Base-by-base conservation (phyloP, 768 basidiomycete species). In the Macrolepiota albuminosa region DNA sequence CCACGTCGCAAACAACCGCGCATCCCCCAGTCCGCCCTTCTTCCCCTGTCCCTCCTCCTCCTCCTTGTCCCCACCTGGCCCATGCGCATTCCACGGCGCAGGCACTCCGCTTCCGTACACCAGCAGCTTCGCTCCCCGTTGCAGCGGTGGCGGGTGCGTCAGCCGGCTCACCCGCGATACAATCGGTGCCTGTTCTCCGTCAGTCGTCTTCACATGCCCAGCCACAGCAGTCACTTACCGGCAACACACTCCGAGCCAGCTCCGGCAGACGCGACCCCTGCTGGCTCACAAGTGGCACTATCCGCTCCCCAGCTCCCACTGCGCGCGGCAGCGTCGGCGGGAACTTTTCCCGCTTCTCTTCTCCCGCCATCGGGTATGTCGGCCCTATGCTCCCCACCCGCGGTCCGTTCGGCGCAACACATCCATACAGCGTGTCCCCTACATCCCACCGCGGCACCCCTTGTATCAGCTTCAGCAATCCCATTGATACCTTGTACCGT, bases 401-500 rank as follows among this genome's bases (percentile, higher is more conserved):
- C 1, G 89, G 88, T 4, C 81, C 71, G 64, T 84, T 85, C 11
- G 87, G 86, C 1, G 75, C 76, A 2, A 84, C 77, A 42, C 75
- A 79, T 0, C 79, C 82, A 66, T 83, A 91, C 47, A 92, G 69
- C 3, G 88, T 85, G 62, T 87, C 82, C 3, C 87, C 77, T 10
- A 84, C 72, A 29, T 88, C 86, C 89, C 89, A 91, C 4, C 88
- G 81, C 10, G 86, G 74, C 26, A 74, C 73, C 24, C 72, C 70
- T 68, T 89, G 84, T 3, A 82, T 74, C 55, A 86, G 81, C 0
- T 77, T 69, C 39, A 91, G 78, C 9, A 92, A 74, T 0, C 86
- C 79, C 81, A 91, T 84, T 4, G 88, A 85, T n/a, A 91, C 85
- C 67, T 84, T 85, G 73, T 92, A 89, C 47, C 87, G 81, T 5